phyloP scores from a whole-genome alignment of 306 rosid species.

The Fragaria iinumae region DNA sequence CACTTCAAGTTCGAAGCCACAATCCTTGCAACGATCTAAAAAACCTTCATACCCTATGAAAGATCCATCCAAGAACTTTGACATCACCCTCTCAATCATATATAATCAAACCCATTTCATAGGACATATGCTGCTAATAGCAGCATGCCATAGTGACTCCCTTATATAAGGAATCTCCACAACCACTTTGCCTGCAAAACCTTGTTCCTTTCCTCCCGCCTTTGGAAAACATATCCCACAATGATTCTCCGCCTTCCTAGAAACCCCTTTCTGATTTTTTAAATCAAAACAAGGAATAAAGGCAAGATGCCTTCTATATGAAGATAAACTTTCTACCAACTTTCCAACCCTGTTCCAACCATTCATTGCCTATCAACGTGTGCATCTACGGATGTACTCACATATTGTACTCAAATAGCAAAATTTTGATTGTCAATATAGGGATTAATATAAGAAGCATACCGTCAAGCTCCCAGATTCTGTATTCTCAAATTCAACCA shows the following conservation, averaged over 20 bases:
- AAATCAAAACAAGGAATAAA: not conserved
- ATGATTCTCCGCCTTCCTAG: not conserved
- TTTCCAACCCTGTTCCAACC: not conserved
- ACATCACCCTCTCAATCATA: not conserved
- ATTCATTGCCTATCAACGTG: not conserved
- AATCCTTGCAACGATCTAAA: not conserved
- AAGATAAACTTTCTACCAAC: not conserved
- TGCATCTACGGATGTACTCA: conserved; percentile 37
- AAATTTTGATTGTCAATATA: conserved; percentile 5
- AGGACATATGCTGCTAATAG: not conserved
- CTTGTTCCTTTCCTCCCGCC: not conserved
- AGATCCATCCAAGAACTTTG: not conserved
- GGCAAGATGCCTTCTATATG: not conserved
- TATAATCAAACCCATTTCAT: not conserved
- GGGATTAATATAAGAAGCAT: conserved; percentile 13
- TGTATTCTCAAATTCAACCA: conserved; percentile 88
- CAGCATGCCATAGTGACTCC: not conserved
- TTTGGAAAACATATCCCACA: not conserved
- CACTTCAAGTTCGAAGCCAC: not conserved
- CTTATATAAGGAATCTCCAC: not conserved
- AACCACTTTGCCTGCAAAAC: not conserved
- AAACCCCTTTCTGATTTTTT: not conserved
- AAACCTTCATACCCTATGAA: not conserved
- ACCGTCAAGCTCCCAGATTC: conserved; percentile 90
- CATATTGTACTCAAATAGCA: not conserved